These are phyloP conservation scores for Trichocladium uniseriatum DNA, from an alignment of 495 filamentous ascomycete species.

Conservation along the genomic window DNA sequence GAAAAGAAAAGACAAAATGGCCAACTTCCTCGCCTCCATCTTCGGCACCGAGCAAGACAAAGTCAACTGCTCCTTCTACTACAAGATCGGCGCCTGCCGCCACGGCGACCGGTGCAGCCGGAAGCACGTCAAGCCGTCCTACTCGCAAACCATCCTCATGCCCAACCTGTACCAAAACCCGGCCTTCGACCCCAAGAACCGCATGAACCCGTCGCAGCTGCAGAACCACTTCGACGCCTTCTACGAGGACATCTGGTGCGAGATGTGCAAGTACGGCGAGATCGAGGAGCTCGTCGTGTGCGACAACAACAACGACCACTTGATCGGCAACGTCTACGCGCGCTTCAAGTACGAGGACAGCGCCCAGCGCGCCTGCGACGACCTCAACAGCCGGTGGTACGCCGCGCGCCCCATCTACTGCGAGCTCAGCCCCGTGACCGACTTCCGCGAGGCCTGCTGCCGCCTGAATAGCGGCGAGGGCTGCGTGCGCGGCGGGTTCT, in stretches of 20 bases:
- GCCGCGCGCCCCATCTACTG: constrained; percentile 96
- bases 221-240: constrained; percentile 99
- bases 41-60: constrained; percentile 99
- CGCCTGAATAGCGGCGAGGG: constrained; percentile 89
- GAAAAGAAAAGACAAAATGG: constrained; percentile 38
- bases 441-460: constrained; percentile 97
- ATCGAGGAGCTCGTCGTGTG: constrained; percentile 83
- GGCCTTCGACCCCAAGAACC: constrained; percentile 91
- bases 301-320: constrained; percentile 95
- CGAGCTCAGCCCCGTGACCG: constrained; percentile 91
- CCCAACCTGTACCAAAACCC: constrained; percentile 99
- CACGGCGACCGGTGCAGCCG: constrained; percentile 96
- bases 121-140: constrained; percentile 98
- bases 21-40: constrained; percentile 98
- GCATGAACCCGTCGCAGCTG: constrained; percentile 88
- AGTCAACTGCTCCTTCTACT: constrained; percentile 42
- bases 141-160: constrained; percentile 93
- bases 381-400: constrained; percentile 92
- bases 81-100: constrained; percentile 84
- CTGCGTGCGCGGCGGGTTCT: constrained; percentile 92
- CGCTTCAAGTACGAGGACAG: constrained; percentile 99
- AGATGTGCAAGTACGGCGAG: constrained; percentile 93
- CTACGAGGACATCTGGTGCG: constrained; percentile 99
- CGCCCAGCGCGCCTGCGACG: constrained; percentile 87
- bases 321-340: constrained; percentile 98